Evolutionary conservation across 768 basidiomycete species (phyloP), one percentile per base, ranked within the genome.

Genomic region (Epithele typhae): DNA sequence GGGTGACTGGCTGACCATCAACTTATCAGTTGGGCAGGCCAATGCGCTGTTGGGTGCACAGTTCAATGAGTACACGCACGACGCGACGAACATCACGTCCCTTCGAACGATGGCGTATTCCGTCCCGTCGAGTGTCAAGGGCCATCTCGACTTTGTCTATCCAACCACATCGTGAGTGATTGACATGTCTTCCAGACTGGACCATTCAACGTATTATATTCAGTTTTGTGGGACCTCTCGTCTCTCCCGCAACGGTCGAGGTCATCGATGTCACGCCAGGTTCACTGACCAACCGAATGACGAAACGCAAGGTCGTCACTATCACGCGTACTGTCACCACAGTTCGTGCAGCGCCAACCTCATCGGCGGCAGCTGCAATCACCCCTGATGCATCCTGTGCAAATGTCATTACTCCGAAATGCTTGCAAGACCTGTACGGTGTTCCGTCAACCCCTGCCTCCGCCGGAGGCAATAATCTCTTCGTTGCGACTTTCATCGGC

Each of bases 151-250:
- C 7, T 43, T 61, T 21, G 54, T 65, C 1, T 56, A 65, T 40
- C 64, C 65, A 1, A 63, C 61, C 6, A 58, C 52, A 7, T 49
- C 56, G 62, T 65, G 32, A 37, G 56, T 56, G n/a, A n/a, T n/a
- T n/a, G n/a, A n/a, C n/a, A n/a, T n/a, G n/a, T n/a, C n/a, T n/a
- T n/a, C n/a, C n/a, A n/a, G n/a, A n/a, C n/a, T n/a, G n/a, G n/a
- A n/a, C n/a, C n/a, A n/a, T n/a, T n/a, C n/a, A n/a, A n/a, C n/a
- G n/a, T n/a, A n/a, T n/a, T n/a, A n/a, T n/a, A n/a, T n/a, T n/a
- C 72, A 79, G 58, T 72, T 78, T 30, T 67, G 40, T 43, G 10
- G 50, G 45, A 19, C 54, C 54, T 17, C 45, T 43, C 30, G 39
- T 25, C 33, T 10, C 27, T 14, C 33, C 15, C 25, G 42, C 23